Base-by-base conservation (phyloP, 1,284 basidiomycete species). In the Pyrrhoderma lamaoense region DNA sequence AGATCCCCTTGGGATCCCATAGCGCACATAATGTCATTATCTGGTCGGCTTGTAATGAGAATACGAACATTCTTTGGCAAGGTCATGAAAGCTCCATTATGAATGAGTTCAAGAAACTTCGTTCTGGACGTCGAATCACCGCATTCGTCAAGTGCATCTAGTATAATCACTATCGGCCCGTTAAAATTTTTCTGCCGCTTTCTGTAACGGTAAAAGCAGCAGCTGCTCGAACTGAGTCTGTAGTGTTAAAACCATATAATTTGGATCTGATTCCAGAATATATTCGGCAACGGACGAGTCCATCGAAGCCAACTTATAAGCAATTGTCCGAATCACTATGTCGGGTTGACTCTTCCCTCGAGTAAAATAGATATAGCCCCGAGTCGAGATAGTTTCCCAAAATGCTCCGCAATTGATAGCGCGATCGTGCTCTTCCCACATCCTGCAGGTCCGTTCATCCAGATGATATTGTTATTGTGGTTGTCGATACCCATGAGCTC, bases 121-220 rank as follows among this genome's bases (percentile, higher is more conserved):
- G 56, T 51, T 3, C 59, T 57, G 2, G 45, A 57, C 0, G 52
- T 53, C 3, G 51, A 53, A 40, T 61, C 58, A 0, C 66, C 66
- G 23, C 65, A 63, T 42, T 68, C 64, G 47, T 68, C 66, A 45
- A 70, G 49, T 1, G 62, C 67, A 52, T 68, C 65, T 25, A 69
- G 61, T 22, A 69, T 56, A 22, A 72, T 65, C 45, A 72, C 60
- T 27, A 68, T 60, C 3, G 69, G 62, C 11, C 18, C 45, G 8
- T n/a, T 18, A 18, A 35, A n/a, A 31, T 16, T 16, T 21, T 3
- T 47, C 45, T 11, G 8, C 31, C 8, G 8, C 7, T 8, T 16
- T 36, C n/a, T 36, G 13, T 18, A 47, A 13, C 13, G 45, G 45
- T 36, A n/a, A 14, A 11, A 47, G 34, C 19, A 47, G 45, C 1